A percentile compares a stretch with the other conserved stretches of the same genome.
phyloP scores from a whole-genome alignment of 2,329 filamentous ascomycete genomes.

The Beauveria bassiana region DNA sequence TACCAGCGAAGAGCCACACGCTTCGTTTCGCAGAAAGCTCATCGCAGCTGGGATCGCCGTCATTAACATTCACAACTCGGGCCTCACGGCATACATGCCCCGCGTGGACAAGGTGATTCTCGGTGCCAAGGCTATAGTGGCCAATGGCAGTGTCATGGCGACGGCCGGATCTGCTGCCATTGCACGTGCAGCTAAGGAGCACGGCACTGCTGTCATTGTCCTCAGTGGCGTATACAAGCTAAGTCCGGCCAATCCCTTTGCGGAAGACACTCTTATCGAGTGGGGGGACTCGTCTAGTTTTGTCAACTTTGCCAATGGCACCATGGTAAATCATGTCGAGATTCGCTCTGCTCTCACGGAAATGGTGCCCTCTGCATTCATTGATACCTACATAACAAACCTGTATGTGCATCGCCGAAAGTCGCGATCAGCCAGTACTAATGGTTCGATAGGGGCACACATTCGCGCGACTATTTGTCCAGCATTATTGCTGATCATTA shows the following conservation, averaged over 20 bases:
- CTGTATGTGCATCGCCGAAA: constrained; percentile 30
- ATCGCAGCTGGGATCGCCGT: constrained; percentile 71
- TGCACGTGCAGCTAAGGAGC: constrained; percentile 74
- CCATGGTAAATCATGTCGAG: constrained; percentile 68
- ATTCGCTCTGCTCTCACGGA: constrained; percentile 76
- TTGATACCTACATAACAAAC: constrained; percentile 82
- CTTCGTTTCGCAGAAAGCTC: constrained; percentile 67
- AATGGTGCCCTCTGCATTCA: constrained; percentile 67
- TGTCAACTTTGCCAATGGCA: constrained; percentile 70
- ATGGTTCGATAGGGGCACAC: constrained; percentile 44
- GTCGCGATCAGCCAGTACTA: not conserved
- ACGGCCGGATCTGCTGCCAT: constrained; percentile 78
- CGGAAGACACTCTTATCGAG: constrained; percentile 75
- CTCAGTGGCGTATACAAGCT: constrained; percentile 91
- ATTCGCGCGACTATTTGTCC: constrained; percentile 65
- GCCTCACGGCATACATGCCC: constrained; percentile 89
- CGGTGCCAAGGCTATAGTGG: constrained; percentile 77
- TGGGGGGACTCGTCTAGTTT: constrained; percentile 75
- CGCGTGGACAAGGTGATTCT: constrained; percentile 93
- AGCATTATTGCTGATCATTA: constrained; percentile 70
- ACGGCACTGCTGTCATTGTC: constrained; percentile 78
- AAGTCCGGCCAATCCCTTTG: constrained; percentile 80
- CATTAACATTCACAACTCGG: constrained; percentile 75
- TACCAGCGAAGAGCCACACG: constrained; percentile 33
- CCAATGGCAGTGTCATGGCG: constrained; percentile 79